phyloP scores from a whole-genome alignment of 768 basidiomycete species.

The Boletus edulis region DNA sequence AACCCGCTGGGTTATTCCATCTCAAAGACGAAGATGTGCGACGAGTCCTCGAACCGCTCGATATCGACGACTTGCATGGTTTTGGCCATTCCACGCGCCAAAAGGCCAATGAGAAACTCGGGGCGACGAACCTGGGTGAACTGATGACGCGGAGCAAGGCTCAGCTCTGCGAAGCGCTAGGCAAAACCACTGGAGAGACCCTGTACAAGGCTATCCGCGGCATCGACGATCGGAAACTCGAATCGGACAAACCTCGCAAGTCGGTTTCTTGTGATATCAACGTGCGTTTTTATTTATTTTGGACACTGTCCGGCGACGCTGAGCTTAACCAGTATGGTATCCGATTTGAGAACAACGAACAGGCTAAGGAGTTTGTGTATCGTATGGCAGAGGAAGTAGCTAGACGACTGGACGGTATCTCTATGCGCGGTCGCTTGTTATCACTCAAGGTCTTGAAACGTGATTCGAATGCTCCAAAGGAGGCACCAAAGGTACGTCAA shows the following conservation, averaged over 20 bases:
- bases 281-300: constrained; percentile 45
- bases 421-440: constrained; percentile 69
- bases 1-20: constrained; percentile 86
- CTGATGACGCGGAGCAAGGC: constrained; percentile 61
- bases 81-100: constrained; percentile 75
- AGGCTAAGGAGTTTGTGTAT: constrained; percentile 76
- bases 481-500: constrained; percentile 77
- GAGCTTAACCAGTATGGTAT: constrained; percentile 77
- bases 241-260: constrained; percentile 83
- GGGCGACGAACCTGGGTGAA: constrained; percentile 66
- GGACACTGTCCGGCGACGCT: not conserved
- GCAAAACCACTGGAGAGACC: constrained; percentile 79
- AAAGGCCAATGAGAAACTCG: constrained; percentile 81
- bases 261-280: constrained; percentile 95
- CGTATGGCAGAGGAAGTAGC: constrained; percentile 79
- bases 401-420: constrained; percentile 62
- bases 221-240: constrained; percentile 74
- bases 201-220: constrained; percentile 84
- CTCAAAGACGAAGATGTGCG: constrained; percentile 53
- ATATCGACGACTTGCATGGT: constrained; percentile 81
- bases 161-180: constrained; percentile 68
- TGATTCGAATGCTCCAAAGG: constrained; percentile 80
- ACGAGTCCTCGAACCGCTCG: constrained; percentile 60
- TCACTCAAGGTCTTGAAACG: constrained; percentile 90
- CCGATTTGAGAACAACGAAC: constrained; percentile 78